Conservation (phyloP, 202 grass and related monocot genomes). For the Carex arenaria region DNA sequence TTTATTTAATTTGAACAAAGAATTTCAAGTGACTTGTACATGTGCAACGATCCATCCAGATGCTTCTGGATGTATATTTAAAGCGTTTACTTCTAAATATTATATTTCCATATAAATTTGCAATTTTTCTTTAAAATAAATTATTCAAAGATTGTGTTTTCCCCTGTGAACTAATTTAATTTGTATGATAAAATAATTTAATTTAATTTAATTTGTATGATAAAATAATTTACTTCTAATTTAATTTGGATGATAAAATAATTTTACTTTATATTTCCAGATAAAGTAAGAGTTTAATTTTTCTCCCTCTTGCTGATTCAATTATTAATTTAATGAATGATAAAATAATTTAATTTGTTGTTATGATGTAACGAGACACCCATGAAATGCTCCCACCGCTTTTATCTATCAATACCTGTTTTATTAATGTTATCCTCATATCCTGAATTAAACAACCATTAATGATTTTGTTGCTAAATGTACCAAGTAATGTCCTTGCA, state of each 20-base stretch:
- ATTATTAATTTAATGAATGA: no score
- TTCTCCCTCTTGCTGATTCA: no score
- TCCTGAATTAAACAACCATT: not conserved
- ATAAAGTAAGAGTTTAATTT: no score
- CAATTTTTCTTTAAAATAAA: not conserved
- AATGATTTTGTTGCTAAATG: not conserved
- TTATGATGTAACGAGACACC: not conserved
- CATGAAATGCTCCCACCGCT: not conserved
- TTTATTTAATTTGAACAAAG: not conserved
- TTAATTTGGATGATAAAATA: not conserved
- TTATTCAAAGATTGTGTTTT: not conserved
- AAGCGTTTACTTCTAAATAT: constrained; percentile 1
- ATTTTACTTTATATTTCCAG: no score
- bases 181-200: not conserved
- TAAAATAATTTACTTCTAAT: not conserved
- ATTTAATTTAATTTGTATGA: not conserved
- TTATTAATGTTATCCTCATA: not conserved
- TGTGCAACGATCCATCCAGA: not conserved
- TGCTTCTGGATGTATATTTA: not conserved
- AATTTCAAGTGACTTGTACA: not conserved
- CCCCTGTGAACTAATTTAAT: not conserved
- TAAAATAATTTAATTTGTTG: not conserved
- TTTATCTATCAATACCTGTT: not conserved
- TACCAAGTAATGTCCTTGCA: not conserved
- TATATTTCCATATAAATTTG: not conserved